Percentiles rank a stretch among this genome's conserved stretches.
These are phyloP conservation scores for Ceriops zippeliana DNA, from an alignment of 345 rosid species.

Conservation along the genomic window DNA sequence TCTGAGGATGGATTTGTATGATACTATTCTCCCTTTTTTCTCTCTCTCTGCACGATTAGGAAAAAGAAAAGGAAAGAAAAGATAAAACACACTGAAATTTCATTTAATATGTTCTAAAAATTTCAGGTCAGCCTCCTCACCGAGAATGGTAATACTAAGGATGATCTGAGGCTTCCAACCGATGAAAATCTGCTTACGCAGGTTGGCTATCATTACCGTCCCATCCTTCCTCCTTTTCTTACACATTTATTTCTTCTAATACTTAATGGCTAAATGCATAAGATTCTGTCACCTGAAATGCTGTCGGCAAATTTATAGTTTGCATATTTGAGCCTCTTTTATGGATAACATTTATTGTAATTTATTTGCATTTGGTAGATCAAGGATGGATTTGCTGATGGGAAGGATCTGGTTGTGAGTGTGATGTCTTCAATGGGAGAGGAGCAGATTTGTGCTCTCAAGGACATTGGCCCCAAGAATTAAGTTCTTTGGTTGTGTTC, in stretches of 20 bases:
- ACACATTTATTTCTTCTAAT: too few relatives aligned
- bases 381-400: conserved; percentile 28
- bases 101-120: background rate
- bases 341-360: background rate
- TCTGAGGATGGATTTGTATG: conserved; percentile 36
- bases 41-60: too few relatives aligned
- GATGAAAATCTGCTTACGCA: conserved; percentile 26
- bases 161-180: conserved; percentile 34
- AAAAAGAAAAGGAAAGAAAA: too few relatives aligned
- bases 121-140: conserved; percentile 33
- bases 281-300: too few relatives aligned
- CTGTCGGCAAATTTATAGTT: too few relatives aligned
- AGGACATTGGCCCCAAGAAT: conserved; percentile 30
- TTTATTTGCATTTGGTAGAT: conserved; percentile 8
- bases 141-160: conserved; percentile 33
- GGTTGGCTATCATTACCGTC: conserved; percentile 3
- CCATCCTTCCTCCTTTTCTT: too few relatives aligned
- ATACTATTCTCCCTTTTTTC: background rate
- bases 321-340: background rate
- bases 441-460: conserved; percentile 35
- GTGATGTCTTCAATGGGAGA: conserved; percentile 36
- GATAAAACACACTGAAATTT: too few relatives aligned
- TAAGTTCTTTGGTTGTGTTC: background rate
- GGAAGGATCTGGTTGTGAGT: conserved; percentile 31
- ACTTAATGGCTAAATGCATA: too few relatives aligned